Evolutionary conservation across 1,284 basidiomycete genomes (phyloP), one percentile per base, ranked within the genome.

Genomic region (Cryptococcus sp.): DNA sequence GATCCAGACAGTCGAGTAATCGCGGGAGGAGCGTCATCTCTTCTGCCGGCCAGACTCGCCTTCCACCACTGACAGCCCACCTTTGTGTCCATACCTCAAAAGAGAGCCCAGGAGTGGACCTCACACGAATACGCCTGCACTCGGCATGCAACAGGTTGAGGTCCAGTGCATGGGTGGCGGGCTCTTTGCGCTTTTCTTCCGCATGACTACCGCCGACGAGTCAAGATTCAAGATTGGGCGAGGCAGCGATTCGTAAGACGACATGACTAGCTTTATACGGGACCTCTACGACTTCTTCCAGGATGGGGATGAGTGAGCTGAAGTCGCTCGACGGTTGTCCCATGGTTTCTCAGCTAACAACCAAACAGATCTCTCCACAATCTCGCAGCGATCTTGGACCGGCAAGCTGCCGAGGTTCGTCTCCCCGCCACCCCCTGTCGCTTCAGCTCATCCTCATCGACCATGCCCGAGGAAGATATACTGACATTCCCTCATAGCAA

Each of bases 361-460:
- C 8, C 13, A 42, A 11, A 46, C 43, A 62, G 61, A 9, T 40
- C 61, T 28, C 20, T 59, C 21, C 45, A 56, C 16, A 38, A 62
- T 16, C 45, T 69, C 3, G 55, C 67, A 12, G 52, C 55, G 18
- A 60, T 66, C n/a, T 45, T 69, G 15, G 62, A 69, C 50, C 59
- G 64, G 40, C 67, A 67, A 56, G 67, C 65, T 8, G 53, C 60
- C 37, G 63, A 61, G 50, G 65, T 63, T 39, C 50, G 60, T 53
- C 7, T 16, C 8, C 24, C 15, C n/a, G 44, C 28, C 18, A 24
- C 16, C 18, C 7, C 15, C 12, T 37, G 40, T 46, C 12, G 16
- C 40, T 53, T 46, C 43, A 20, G 13, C 21, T 20, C 21, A 21
- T 18, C 36, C 46, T n/a, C 11, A 49, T 13, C 23, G 7, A 38